A percentile compares a stretch with the other conserved stretches of the same genome.
Conservation (phyloP, 169 alveolate genomes). For the Cryptosporidium ubiquitum region DNA sequence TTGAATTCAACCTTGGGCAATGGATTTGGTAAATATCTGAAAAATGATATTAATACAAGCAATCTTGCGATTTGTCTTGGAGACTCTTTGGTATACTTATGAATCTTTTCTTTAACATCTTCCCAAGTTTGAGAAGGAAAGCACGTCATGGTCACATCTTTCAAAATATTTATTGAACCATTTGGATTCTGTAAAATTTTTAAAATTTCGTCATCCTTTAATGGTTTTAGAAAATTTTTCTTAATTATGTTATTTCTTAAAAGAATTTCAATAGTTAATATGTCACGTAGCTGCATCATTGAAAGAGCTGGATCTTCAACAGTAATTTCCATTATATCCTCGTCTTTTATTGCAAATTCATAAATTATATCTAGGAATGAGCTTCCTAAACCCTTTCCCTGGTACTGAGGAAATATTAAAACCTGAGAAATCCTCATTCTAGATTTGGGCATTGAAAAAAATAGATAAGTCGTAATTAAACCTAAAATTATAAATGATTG, state of each 20-base stretch:
- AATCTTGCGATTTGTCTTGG: constrained; percentile 67
- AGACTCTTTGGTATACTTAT: constrained; percentile 51
- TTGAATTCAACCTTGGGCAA: constrained; percentile 12
- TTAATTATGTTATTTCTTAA: constrained; percentile 22
- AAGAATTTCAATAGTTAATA: constrained; percentile 74
- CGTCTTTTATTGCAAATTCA: constrained; percentile 79
- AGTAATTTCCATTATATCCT: constrained; percentile 80
- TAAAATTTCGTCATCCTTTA: constrained; percentile 10
- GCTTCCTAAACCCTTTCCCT: constrained; percentile 82
- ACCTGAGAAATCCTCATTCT: constrained; percentile 83
- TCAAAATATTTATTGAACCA: constrained; percentile 5
- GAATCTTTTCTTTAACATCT: constrained; percentile 52
- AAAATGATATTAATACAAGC: constrained; percentile 33
- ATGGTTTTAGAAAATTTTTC: constrained; percentile 17
- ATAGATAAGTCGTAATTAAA: constrained; percentile 82
- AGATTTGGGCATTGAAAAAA: constrained; percentile 80
- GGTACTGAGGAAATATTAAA: constrained; percentile 82
- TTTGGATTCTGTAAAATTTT: constrained; percentile 35
- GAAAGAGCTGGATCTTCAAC: constrained; percentile 85
- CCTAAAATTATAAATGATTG: constrained; percentile 77
- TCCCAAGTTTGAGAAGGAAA: constrained; percentile 51
- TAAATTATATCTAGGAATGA: constrained; percentile 79
- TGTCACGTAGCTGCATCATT: constrained; percentile 80
- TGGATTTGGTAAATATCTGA: constrained; percentile 38
- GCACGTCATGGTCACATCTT: constrained; percentile 10